These are phyloP conservation scores for Talinum fruticosum DNA, from an alignment of 148 eudicot species.

Conservation along the genomic window DNA sequence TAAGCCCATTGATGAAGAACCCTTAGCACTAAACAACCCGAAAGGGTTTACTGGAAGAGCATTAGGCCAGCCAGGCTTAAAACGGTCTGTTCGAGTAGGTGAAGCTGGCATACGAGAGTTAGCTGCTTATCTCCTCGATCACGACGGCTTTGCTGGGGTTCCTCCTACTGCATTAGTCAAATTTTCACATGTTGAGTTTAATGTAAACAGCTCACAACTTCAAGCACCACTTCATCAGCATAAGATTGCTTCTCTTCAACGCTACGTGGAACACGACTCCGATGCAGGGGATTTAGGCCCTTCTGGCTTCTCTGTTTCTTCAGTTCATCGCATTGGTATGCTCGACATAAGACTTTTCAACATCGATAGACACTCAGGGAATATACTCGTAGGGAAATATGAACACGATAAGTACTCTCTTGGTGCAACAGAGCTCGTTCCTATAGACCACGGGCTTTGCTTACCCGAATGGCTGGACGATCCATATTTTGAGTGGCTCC, in stretches of 20 bases:
- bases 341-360: constrained; percentile 75
- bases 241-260: constrained; percentile 84
- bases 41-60: constrained; percentile 73
- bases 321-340: constrained; percentile 83
- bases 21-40: constrained; percentile 69
- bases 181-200: constrained; percentile 56
- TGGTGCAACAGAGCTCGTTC: constrained; percentile 62
- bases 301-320: constrained; percentile 70
- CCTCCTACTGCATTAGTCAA: constrained; percentile 90
- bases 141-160: constrained; percentile 76
- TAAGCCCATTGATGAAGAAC: constrained; percentile 84
- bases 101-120: constrained; percentile 81
- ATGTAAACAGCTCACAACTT: constrained; percentile 33
- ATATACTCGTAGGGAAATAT: constrained; percentile 62
- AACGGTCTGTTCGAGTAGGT: constrained; percentile 67
- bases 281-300: constrained; percentile 96
- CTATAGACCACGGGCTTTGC: constrained; percentile 94
- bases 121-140: constrained; percentile 95
- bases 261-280: constrained; percentile 58
- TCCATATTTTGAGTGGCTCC: constrained; percentile 97
- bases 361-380: constrained; percentile 92
- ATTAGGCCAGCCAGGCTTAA: constrained; percentile 73
- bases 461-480: constrained; percentile 88
- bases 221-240: constrained; percentile 28
- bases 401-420: constrained; percentile 33